A percentile compares a stretch with the other conserved stretches of the same genome.
These are phyloP conservation scores for Gonapodya prolifera DNA, from an alignment of 192 early-diverging fungal species.

Conservation along the genomic window DNA sequence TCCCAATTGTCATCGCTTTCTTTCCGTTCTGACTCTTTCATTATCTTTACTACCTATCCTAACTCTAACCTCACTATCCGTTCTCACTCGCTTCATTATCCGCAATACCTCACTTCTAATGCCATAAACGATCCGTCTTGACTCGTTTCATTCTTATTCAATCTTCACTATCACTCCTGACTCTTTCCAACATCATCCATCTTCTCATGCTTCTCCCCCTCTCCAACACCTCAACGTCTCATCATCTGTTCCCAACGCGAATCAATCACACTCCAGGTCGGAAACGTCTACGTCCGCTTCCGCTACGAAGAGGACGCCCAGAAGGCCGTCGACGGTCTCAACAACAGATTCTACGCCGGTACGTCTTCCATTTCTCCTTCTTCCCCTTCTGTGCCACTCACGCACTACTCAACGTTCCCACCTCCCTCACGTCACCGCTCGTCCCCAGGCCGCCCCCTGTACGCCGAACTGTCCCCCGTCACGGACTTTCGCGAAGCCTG, in stretches of 20 bases:
- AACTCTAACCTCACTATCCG: no score
- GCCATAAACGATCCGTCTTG: no score
- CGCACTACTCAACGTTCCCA: neutral
- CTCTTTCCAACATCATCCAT: no score
- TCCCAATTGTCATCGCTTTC: neutral
- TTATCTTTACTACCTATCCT: no score
- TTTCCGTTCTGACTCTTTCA: neutral
- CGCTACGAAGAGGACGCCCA: slow-evolving; percentile 85
- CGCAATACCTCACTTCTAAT: no score
- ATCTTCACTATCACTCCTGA: no score
- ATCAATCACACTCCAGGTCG: no score
- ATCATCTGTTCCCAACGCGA: no score
- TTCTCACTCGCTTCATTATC: no score
- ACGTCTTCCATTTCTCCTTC: slow-evolving; percentile 7
- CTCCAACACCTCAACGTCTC: no score
- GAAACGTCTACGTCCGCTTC: slow-evolving; percentile 83
- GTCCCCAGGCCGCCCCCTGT: slow-evolving; percentile 63
- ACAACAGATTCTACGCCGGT: slow-evolving; percentile 89
- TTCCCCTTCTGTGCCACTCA: neutral
- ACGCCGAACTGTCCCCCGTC: slow-evolving; percentile 92
- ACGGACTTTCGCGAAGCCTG: slow-evolving; percentile 95
- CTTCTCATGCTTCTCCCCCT: no score
- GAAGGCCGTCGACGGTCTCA: slow-evolving; percentile 80
- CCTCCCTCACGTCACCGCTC: neutral
- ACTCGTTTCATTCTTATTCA: no score